Conservation (phyloP, 2,329 filamentous ascomycete genomes). For the Epichloe coenophiala region DNA sequence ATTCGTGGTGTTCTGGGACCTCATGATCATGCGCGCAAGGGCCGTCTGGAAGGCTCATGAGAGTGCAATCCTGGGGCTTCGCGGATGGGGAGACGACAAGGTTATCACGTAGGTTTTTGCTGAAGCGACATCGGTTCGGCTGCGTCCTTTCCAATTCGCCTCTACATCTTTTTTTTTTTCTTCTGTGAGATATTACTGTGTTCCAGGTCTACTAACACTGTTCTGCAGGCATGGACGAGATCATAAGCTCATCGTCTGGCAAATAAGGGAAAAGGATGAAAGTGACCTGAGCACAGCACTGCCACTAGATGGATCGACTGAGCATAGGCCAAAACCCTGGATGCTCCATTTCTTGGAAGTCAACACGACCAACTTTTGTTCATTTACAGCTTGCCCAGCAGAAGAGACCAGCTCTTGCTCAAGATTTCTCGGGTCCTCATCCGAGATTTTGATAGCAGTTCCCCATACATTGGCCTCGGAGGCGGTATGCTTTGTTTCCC, state of each 20-base stretch:
- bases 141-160: neutral
- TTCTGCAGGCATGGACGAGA: slow-evolving; percentile 70
- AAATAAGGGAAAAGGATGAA: slow-evolving; percentile 49
- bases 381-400: slow-evolving; percentile 52
- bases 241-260: slow-evolving; percentile 77
- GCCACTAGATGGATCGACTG: slow-evolving; percentile 50
- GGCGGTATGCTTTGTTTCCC: slow-evolving; percentile 32
- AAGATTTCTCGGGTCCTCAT: slow-evolving; percentile 10
- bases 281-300: slow-evolving; percentile 49
- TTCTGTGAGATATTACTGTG: neutral
- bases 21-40: slow-evolving; percentile 64
- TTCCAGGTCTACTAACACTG: neutral
- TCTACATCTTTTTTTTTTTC: neutral
- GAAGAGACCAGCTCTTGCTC: slow-evolving; percentile 12
- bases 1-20: slow-evolving; percentile 75
- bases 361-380: slow-evolving; percentile 92
- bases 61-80: slow-evolving; percentile 61
- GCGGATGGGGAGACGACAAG: slow-evolving; percentile 55
- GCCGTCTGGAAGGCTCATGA: slow-evolving; percentile 81
- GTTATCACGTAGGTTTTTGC: slow-evolving; percentile 67
- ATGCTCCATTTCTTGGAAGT: slow-evolving; percentile 72
- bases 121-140: neutral
- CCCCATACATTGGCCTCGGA: slow-evolving; percentile 66
- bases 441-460: slow-evolving; percentile 57
- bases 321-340: slow-evolving; percentile 56